Conservation (phyloP, 805 yeast species). For the Suhomyces kilbournensis region DNA sequence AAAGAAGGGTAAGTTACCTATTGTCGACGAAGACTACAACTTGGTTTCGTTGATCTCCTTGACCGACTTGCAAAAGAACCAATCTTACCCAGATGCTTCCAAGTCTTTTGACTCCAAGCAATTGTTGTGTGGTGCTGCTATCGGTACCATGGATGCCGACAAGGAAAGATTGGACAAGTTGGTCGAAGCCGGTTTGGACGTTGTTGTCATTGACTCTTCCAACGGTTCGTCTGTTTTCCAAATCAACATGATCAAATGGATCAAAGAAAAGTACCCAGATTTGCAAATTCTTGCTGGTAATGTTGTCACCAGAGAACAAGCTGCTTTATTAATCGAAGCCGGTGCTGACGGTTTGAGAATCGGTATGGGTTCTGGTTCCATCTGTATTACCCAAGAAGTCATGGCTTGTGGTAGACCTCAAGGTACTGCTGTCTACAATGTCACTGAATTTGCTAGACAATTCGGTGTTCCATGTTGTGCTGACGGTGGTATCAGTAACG, state of each 20-base stretch:
- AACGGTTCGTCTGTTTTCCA: conserved; percentile 98
- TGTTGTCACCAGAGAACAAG: conserved; percentile 98
- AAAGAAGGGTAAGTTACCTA: conserved; percentile 97
- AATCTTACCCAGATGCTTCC: conserved; percentile 89
- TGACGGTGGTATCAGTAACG: conserved; percentile 98
- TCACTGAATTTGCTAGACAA: conserved; percentile 86
- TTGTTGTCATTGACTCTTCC: conserved; percentile 91
- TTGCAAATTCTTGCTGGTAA: conserved; percentile 95
- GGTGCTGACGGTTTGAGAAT: conserved; percentile 98
- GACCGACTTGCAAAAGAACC: conserved; percentile 96
- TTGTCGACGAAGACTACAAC: conserved; percentile 73
- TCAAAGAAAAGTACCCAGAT: conserved; percentile 74
- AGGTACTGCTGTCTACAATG: conserved; percentile 97
- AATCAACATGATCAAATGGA: conserved; percentile 88
- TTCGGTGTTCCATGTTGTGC: conserved; percentile 99
- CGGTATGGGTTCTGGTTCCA: conserved; percentile 99
- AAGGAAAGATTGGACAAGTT: conserved; percentile 77
- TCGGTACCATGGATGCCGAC: conserved; percentile 92
- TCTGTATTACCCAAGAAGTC: conserved; percentile 98
- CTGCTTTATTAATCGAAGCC: conserved; percentile 85
- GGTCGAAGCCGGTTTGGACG: conserved; percentile 96
- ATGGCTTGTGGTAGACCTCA: conserved; percentile 99
- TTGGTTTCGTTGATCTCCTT: conserved; percentile 87
- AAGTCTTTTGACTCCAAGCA: conserved; percentile 92
- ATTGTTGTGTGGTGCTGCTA: conserved; percentile 96